These are phyloP conservation scores for Leishmania turanica DNA, from an alignment of 208 protist genomes.

Conservation along the genomic window DNA sequence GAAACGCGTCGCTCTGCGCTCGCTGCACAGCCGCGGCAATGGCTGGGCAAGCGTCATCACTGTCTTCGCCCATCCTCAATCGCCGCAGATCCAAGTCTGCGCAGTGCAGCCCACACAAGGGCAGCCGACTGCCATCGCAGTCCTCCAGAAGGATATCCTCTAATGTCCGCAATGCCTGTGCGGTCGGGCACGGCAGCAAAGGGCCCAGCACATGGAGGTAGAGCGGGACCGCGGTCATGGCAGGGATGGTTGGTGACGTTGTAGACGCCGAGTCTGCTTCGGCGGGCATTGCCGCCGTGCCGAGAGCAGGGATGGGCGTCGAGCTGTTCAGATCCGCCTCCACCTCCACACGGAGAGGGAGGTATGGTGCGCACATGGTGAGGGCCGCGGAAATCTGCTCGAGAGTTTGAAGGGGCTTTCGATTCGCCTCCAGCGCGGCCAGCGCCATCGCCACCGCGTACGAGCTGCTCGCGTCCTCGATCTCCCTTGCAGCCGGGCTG, in stretches of 20 bases:
- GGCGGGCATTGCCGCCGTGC: not conserved
- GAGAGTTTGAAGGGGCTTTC: slow-evolving; percentile 37
- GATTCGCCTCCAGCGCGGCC: slow-evolving; percentile 32
- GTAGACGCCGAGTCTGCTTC: not conserved
- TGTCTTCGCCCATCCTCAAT: not conserved
- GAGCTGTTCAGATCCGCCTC: slow-evolving; percentile 33
- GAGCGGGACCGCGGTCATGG: slow-evolving; percentile 9
- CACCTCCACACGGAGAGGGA: slow-evolving; percentile 56
- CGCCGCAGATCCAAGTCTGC: slow-evolving; percentile 42
- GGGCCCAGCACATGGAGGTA: slow-evolving; percentile 53
- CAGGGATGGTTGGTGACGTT: not conserved
- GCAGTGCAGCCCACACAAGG: slow-evolving; percentile 47
- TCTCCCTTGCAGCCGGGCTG: not conserved
- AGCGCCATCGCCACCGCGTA: slow-evolving; percentile 24
- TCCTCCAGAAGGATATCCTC: slow-evolving; percentile 82
- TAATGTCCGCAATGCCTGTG: slow-evolving; percentile 45
- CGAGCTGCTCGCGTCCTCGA: not conserved
- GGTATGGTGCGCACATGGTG: slow-evolving; percentile 34
- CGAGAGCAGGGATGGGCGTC: not conserved
- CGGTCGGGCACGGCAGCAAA: slow-evolving; percentile 31
- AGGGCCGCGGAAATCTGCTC: slow-evolving; percentile 42
- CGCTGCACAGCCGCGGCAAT: not conserved
- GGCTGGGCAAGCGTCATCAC: not conserved
- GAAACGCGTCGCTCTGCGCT: slow-evolving; percentile 35
- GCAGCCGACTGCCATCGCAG: slow-evolving; percentile 36